These are phyloP conservation scores for Didymella sp. DNA, from an alignment of 2,329 filamentous ascomycete species.

Conservation along the genomic window DNA sequence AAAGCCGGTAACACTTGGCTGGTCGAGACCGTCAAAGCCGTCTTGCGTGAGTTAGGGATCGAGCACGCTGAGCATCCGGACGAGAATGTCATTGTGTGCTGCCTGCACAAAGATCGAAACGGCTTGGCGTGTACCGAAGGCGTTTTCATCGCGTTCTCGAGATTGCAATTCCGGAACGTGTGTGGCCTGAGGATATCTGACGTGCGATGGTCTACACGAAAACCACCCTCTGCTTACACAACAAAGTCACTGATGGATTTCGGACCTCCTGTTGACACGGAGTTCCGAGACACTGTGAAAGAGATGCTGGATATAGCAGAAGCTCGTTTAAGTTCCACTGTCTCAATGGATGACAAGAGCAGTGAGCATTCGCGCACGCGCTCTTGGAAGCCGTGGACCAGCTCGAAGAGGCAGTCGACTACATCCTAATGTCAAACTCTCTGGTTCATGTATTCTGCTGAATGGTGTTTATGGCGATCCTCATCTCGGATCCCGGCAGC, in stretches of 20 bases:
- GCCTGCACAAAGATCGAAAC: conserved; percentile 31
- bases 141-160: conserved; percentile 35
- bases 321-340: neutral
- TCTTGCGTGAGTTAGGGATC: conserved; percentile 33
- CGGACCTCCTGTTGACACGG: conserved; percentile 15
- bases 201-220: conserved; percentile 28
- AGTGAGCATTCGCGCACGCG: neutral
- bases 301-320: conserved; percentile 30
- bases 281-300: conserved; percentile 32
- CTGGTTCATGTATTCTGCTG: neutral
- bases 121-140: conserved; percentile 32
- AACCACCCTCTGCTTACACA: neutral
- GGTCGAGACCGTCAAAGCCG: conserved; percentile 31
- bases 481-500: neutral
- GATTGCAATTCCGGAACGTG: conserved; percentile 36
- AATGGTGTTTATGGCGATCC: neutral
- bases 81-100: conserved; percentile 29
- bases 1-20: conserved; percentile 37
- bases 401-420: neutral
- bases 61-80: conserved; percentile 29
- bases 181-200: conserved; percentile 33
- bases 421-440: neutral
- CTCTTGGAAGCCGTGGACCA: conserved; percentile 2
- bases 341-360: neutral
- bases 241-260: conserved; percentile 2